Evolutionary conservation across 257 asterid genomes (phyloP).

Genomic region (Solanum lignicaule): DNA sequence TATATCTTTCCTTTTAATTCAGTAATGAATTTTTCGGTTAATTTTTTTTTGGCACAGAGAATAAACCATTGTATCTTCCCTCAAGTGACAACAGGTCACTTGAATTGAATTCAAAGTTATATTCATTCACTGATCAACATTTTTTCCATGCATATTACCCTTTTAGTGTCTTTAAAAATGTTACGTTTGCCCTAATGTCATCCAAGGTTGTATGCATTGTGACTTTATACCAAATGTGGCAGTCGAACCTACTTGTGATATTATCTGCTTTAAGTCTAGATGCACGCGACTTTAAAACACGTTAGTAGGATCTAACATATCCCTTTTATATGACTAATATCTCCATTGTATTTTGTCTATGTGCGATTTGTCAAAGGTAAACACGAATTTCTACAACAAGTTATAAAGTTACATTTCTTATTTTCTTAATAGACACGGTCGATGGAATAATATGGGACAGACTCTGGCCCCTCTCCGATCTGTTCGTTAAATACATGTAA

Average conservation of each 20-base stretch:
- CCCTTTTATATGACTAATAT: not conserved
- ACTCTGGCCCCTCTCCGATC: not conserved
- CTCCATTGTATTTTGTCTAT: not conserved
- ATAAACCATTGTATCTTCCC: not conserved
- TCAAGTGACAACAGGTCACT: not conserved
- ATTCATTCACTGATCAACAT: not conserved
- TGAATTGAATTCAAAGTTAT: not conserved
- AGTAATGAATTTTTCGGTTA: not conserved
- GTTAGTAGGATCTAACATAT: not conserved
- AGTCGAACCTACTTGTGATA: not conserved
- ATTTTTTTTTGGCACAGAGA: not conserved
- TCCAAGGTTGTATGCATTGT: not conserved
- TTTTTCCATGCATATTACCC: not conserved
- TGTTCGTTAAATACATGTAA: not conserved
- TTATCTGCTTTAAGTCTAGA: not conserved
- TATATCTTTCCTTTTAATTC: not conserved
- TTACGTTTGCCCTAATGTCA: not conserved
- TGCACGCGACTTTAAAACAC: not conserved
- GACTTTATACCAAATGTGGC: not conserved
- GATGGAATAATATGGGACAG: not conserved
- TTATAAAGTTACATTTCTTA: not conserved
- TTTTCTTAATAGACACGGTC: not conserved
- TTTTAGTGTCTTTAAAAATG: not conserved
- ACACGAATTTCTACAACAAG: not conserved
- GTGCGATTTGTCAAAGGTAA: not conserved